phyloP scores from a whole-genome alignment of 768 basidiomycete species.

The Tylopilus vinaceipallidus region DNA sequence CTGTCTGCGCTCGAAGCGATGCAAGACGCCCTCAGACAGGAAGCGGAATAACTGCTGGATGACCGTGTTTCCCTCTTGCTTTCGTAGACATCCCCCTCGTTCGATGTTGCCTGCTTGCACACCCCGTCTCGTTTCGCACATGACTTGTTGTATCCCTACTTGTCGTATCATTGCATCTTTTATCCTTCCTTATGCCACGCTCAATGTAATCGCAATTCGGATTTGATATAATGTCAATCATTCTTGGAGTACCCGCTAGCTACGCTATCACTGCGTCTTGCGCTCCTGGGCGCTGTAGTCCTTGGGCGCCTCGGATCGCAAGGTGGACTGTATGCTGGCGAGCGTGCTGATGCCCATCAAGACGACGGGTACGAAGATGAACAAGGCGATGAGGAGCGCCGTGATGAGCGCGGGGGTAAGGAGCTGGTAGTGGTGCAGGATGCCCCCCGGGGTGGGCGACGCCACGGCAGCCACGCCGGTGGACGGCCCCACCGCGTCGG shows the following conservation, averaged over 20 bases:
- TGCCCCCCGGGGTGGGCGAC: slow-evolving; percentile 46
- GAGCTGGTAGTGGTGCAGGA: slow-evolving; percentile 72
- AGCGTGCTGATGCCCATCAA: slow-evolving; percentile 64
- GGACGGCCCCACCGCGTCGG: slow-evolving; percentile 15
- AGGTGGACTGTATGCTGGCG: slow-evolving; percentile 70
- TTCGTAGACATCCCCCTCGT: slow-evolving; percentile 13
- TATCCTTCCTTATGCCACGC: slow-evolving; percentile 18
- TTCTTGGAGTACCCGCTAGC: slow-evolving; percentile 11
- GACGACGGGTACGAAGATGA: slow-evolving; percentile 65
- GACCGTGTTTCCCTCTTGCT: slow-evolving; percentile 4
- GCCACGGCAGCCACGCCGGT: slow-evolving; percentile 25
- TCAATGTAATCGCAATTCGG: slow-evolving; percentile 19
- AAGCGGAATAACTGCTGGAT: slow-evolving; percentile 16
- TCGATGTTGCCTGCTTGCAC: slow-evolving; percentile 11
- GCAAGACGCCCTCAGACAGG: slow-evolving; percentile 38
- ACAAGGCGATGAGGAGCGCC: slow-evolving; percentile 59
- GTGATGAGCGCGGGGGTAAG: slow-evolving; percentile 75
- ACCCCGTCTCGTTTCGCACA: slow-evolving; percentile 15
- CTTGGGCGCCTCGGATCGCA: slow-evolving; percentile 62
- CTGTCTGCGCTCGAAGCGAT: slow-evolving; percentile 70
- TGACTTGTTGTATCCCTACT: slow-evolving; percentile 30
- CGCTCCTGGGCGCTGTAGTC: slow-evolving; percentile 66
- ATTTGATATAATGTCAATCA: slow-evolving; percentile 12
- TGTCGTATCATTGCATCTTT: slow-evolving; percentile 24
- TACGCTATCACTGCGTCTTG: slow-evolving; percentile 63